Percentiles rank a stretch among this genome's conserved stretches.
Evolutionary conservation across 345 rosid species (phyloP).

Genomic region (Lepidium didymum): DNA sequence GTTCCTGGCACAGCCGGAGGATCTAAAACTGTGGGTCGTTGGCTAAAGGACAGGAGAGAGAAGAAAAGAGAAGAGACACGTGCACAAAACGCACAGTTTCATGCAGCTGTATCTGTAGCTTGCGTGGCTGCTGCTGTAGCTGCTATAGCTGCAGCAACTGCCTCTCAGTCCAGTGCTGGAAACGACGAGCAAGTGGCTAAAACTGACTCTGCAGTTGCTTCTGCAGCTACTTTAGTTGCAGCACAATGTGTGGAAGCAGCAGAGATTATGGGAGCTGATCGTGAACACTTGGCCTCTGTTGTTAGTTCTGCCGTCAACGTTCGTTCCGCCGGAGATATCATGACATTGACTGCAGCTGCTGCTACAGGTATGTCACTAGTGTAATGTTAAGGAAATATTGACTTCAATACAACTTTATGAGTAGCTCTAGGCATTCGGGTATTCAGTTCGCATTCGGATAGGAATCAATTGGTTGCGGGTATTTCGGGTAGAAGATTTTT

Average conservation of each 20-base stretch:
- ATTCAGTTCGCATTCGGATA: too few relatives aligned
- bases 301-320: constrained; percentile 79
- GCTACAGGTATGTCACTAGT: constrained; percentile 58
- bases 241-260: constrained; percentile 84
- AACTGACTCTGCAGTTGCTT: constrained; percentile 71
- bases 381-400: background rate
- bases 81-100: constrained; percentile 78
- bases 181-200: constrained; percentile 66
- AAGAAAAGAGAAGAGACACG: constrained; percentile 78
- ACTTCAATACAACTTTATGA: background rate
- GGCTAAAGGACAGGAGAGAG: constrained; percentile 75
- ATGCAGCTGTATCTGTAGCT: constrained; percentile 70
- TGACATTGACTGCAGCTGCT: constrained; percentile 81
- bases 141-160: constrained; percentile 68
- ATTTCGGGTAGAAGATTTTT: too few relatives aligned
- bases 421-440: too few relatives aligned
- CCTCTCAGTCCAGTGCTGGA: constrained; percentile 50
- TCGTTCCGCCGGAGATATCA: constrained; percentile 71
- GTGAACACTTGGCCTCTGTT: constrained; percentile 64
- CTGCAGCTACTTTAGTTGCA: constrained; percentile 73
- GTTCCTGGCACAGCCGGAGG: constrained; percentile 33
- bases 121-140: constrained; percentile 81
- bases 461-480: too few relatives aligned
- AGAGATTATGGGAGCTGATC: constrained; percentile 77
- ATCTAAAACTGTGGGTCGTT: constrained; percentile 71